These are phyloP conservation scores for Boletus pseudopeckii DNA, from an alignment of 768 basidiomycete species.

Conservation along the genomic window DNA sequence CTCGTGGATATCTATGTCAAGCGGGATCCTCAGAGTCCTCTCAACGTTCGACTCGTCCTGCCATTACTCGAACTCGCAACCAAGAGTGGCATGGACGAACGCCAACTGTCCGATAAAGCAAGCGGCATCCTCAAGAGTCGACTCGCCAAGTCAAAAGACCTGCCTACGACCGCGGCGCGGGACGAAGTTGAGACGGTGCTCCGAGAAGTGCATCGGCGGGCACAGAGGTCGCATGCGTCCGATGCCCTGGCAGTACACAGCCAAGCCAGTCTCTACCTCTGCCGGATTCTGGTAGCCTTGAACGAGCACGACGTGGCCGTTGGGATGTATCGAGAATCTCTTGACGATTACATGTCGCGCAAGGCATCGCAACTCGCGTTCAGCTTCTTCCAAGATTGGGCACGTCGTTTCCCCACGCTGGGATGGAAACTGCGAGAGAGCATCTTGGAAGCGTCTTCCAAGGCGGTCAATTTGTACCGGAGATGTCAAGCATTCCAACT, in stretches of 20 bases:
- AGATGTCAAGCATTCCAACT: constrained; percentile 73
- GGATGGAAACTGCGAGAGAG: constrained; percentile 65
- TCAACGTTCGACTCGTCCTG: constrained; percentile 61
- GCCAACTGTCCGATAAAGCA: constrained; percentile 86
- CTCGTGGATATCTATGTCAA: constrained; percentile 84
- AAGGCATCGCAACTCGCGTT: constrained; percentile 76
- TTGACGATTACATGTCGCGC: constrained; percentile 73
- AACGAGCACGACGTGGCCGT: constrained; percentile 41
- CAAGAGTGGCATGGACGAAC: constrained; percentile 68
- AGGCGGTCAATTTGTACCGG: constrained; percentile 74
- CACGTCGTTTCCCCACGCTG: constrained; percentile 57
- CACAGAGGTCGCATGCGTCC: constrained; percentile 59
- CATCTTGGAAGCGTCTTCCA: constrained; percentile 52
- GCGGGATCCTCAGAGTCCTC: constrained; percentile 71
- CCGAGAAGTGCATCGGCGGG: constrained; percentile 65
- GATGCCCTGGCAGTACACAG: constrained; percentile 64
- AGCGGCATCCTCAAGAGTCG: constrained; percentile 72
- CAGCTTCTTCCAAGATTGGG: constrained; percentile 75
- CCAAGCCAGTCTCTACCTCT: constrained; percentile 67
- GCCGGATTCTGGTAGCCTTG: constrained; percentile 45
- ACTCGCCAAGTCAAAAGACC: constrained; percentile 70
- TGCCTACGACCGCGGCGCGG: constrained; percentile 37
- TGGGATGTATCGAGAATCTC: constrained; percentile 58
- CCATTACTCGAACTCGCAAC: constrained; percentile 77
- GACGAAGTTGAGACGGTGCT: constrained; percentile 46